Evolutionary conservation across 2,329 filamentous ascomycete genomes (phyloP), one percentile per base, ranked within the genome.

Genomic region (Fusarium siculi): DNA sequence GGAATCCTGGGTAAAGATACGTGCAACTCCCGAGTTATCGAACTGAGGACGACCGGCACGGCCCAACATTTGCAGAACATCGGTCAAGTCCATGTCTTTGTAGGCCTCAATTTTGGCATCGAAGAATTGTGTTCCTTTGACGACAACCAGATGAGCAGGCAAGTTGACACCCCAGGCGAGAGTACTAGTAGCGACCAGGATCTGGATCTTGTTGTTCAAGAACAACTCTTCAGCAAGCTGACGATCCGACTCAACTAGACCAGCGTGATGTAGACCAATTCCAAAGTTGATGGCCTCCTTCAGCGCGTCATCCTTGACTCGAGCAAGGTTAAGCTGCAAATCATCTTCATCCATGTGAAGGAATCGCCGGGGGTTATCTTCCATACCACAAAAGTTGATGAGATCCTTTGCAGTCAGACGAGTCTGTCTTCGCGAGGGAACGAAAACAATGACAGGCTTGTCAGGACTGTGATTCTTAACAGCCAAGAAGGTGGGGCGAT

Each of bases 81-180:
- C 96, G 0, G 96, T 99, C 66, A 99, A 85, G 80, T 99, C 96
- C 97, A 99, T 99, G 81, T 99, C 97, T 80, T 94, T 96, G 84
- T 99, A 99, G 0, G 93, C 96, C 84, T 98, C 96, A 9, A 94
- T 96, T 83, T 99, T 99, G 43, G 96, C 96, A 78, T 99, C 96
- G 80, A 97, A 99, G 84, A 93, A 99, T 79, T 99, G 97, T 2
- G 96, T 99, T 60, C 96, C 96, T 82, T 99, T 99, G 68, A 99
- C 97, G 4, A 99, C 93, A 6, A 99, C 96, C 9, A 99, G 87
- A 83, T 99, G 97, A 4, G 97, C 96, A 0, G 97, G 97, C 77
- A 99, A 85, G 80, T 99, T 99, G 77, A 99, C 96, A 83, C 96
- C 97, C 96, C 96, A 99, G 1, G 96, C 96, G 32, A 99, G 88